These are phyloP conservation scores for Pezicula radicicola DNA, from an alignment of 2,329 filamentous ascomycete species.

Conservation along the genomic window DNA sequence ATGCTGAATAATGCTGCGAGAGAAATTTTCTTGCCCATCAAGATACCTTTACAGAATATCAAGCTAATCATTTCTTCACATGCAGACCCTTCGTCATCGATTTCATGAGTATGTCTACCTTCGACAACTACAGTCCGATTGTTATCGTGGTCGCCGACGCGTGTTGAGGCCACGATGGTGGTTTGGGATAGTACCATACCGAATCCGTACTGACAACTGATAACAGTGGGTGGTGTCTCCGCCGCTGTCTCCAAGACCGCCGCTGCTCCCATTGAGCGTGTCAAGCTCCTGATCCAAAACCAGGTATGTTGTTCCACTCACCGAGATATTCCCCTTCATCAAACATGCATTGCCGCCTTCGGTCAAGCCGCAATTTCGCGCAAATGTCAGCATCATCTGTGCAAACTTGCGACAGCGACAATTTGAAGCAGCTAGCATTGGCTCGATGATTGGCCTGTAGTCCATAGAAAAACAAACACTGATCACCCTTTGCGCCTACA, in stretches of 20 bases:
- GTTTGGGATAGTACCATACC: constrained; percentile 2
- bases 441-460: too few relatives aligned
- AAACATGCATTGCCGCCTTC: constrained; percentile 12
- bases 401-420: neutral
- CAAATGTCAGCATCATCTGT: neutral
- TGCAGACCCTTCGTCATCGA: constrained; percentile 88
- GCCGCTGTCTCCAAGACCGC: constrained; percentile 99
- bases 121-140: constrained; percentile 4
- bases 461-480: constrained; percentile 8
- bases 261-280: constrained; percentile 99
- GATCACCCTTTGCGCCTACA: constrained; percentile 35
- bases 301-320: constrained; percentile 66
- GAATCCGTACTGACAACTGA: constrained; percentile 25
- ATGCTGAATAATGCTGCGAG: constrained; percentile 17
- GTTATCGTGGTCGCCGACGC: constrained; percentile 9
- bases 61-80: constrained; percentile 19
- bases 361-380: constrained; percentile 10
- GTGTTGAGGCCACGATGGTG: constrained; percentile 5
- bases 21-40: constrained; percentile 12
- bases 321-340: constrained; percentile 63
- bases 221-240: constrained; percentile 97
- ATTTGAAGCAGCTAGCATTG: neutral
- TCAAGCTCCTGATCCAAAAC: constrained; percentile 99
- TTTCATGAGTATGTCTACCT: constrained; percentile 86
- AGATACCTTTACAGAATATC: constrained; percentile 6